phyloP scores from a whole-genome alignment of 2,329 filamentous ascomycete species.

The Didymella pomorum region DNA sequence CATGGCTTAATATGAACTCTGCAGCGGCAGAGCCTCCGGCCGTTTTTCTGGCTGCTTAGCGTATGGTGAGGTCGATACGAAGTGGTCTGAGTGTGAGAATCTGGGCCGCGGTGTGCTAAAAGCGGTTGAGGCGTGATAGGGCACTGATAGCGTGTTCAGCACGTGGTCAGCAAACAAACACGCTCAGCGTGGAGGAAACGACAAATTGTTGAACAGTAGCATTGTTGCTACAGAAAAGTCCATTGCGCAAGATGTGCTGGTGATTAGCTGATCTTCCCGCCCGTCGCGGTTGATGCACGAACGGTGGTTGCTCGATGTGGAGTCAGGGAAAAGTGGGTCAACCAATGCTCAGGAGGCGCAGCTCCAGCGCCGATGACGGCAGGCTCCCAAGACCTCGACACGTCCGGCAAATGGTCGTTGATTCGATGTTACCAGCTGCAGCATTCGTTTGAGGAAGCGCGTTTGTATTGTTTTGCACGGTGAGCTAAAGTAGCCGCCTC shows the following conservation, averaged over 20 bases:
- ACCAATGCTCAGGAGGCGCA: background rate
- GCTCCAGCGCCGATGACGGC: conserved; percentile 10
- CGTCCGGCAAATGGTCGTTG: background rate
- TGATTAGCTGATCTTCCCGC: conserved; percentile 17
- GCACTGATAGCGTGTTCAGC: conserved; percentile 15
- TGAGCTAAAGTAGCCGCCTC: background rate
- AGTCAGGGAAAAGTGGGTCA: conserved; percentile 13
- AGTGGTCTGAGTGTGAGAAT: conserved; percentile 12
- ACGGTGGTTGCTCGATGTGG: conserved; percentile 8
- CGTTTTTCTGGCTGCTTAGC: conserved; percentile 13
- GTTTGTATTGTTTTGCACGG: background rate
- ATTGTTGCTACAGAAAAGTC: background rate
- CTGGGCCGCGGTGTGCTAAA: conserved; percentile 11
- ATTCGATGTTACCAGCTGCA: background rate
- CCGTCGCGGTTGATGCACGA: conserved; percentile 10
- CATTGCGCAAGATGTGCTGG: conserved; percentile 7
- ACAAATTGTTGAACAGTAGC: background rate
- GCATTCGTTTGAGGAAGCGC: background rate
- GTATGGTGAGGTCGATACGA: conserved; percentile 11
- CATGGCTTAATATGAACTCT: conserved; percentile 16
- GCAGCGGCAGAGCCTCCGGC: conserved; percentile 11
- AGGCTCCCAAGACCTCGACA: conserved; percentile 4
- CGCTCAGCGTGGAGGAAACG: background rate
- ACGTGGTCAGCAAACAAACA: conserved; percentile 12
- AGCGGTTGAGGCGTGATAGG: conserved; percentile 17